Conservation (phyloP, 2,329 filamentous ascomycete species). For the Alternaria solani region DNA sequence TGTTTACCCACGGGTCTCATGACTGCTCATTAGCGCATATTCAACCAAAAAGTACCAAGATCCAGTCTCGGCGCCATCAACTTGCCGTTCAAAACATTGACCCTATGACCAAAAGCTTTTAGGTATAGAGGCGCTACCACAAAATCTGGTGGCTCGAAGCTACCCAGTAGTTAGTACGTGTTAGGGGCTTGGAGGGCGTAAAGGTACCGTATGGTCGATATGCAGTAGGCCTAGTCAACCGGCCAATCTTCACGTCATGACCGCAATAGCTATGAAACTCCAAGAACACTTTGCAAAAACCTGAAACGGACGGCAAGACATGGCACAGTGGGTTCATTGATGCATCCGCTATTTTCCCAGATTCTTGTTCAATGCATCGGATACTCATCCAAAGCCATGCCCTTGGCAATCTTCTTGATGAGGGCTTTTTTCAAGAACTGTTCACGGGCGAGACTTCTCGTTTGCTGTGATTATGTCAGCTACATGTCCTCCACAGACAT, state of each 20-base stretch:
- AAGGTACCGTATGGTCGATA: not conserved
- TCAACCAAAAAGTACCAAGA: too few species aligned
- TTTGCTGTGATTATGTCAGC: conserved; percentile 56
- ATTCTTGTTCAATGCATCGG: conserved; percentile 32
- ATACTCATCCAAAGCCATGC: conserved; percentile 71
- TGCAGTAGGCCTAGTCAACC: not conserved
- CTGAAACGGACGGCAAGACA: not conserved
- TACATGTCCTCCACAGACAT: not conserved
- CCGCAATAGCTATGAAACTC: not conserved
- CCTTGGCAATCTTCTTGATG: conserved; percentile 76
- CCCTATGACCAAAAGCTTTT: not conserved
- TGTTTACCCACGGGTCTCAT: too few species aligned
- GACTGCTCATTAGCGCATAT: not conserved
- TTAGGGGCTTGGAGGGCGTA: not conserved
- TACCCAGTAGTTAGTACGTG: not conserved
- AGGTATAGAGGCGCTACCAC: not conserved
- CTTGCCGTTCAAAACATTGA: not conserved
- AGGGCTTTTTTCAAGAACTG: conserved; percentile 86
- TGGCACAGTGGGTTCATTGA: not conserved
- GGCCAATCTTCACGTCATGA: not conserved
- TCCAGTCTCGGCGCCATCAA: not conserved
- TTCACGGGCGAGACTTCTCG: conserved; percentile 76
- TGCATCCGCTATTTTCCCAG: not conserved
- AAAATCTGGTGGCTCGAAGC: not conserved
- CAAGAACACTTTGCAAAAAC: not conserved